Evolutionary conservation across 2,329 filamentous ascomycete genomes (phyloP), one percentile per base, ranked within the genome.

Genomic region (Diplodia corticola): DNA sequence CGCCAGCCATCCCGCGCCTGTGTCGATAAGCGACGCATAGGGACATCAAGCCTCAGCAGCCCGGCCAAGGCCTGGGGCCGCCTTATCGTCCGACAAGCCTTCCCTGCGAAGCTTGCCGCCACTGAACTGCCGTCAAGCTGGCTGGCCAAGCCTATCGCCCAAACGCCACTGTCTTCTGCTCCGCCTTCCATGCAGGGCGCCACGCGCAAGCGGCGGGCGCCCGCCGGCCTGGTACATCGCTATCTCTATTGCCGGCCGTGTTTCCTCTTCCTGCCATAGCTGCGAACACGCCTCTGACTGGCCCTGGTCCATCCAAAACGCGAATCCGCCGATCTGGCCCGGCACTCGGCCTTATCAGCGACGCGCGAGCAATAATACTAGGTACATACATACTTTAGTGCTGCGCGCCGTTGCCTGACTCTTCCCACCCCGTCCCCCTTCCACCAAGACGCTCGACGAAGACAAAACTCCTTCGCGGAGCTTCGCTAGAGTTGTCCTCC

Each of bases 391-490:
- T 57, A 55, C 40, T 40, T 26, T 49, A 59, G 30, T 65, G 22
- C 33, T 37, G n/a, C 24, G 28, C 15, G 54, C 64, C 53, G 54
- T 15, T 50, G 40, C 20, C 17, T 37, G 40, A 22, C n/a, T 44
- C 51, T 48, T 51, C 48, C 44, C 26, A 26, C 17, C 37, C 28
- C 37, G 10, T 57, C 9, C 51, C 63, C 37, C 28, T 33, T 33
- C 24, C 37, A 26, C 33, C 46, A 20, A 30, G 10, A 33, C 37
- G 33, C 63, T 49, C 37, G 49, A 46, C 57, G 64, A 66, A 66
- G 64, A 66, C n/a, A 13, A 66, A 66, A 66, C 64, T 66, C 64
- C 64, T 63, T 63, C 48, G 55, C 64, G 64, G 64, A 66, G 64
- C 55, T 66, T 66, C 57, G 64, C 24, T 26, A 57, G 51, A 57